Evolutionary conservation across 768 basidiomycete genomes (phyloP).

Genomic region (Tricholoma flavovirens): DNA sequence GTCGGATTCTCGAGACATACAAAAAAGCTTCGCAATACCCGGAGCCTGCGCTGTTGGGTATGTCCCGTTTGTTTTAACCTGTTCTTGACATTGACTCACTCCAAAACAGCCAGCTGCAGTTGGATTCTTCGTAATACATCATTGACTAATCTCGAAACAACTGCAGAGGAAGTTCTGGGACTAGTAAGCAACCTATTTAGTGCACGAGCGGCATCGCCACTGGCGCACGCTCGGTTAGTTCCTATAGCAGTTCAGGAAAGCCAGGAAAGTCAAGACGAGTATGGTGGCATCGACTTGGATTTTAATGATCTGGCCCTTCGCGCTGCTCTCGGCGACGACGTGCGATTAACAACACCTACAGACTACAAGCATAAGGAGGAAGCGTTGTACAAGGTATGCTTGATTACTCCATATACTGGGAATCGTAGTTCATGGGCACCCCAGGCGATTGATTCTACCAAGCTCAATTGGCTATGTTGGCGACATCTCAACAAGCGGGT

Average conservation of each 20-base stretch:
- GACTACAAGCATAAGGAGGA: constrained; percentile 40
- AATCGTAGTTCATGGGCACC: background rate
- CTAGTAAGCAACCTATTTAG: constrained; percentile 60
- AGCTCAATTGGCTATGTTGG: constrained; percentile 29
- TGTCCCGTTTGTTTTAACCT: background rate
- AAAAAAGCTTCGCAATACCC: constrained; percentile 45
- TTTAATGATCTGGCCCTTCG: constrained; percentile 58
- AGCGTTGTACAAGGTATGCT: constrained; percentile 43
- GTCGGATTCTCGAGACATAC: constrained; percentile 41
- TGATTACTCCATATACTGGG: background rate
- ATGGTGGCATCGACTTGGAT: constrained; percentile 41
- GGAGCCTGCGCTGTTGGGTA: constrained; percentile 42
- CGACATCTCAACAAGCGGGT: constrained; percentile 39
- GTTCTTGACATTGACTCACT: background rate
- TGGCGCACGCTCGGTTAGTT: constrained; percentile 25
- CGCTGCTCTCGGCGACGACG: constrained; percentile 44
- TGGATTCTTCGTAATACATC: constrained; percentile 7
- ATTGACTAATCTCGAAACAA: constrained; percentile 32
- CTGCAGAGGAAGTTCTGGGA: constrained; percentile 49
- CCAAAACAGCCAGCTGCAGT: background rate
- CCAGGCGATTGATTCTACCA: constrained; percentile 12
- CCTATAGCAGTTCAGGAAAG: constrained; percentile 29
- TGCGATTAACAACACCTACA: constrained; percentile 14
- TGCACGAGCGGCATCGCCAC: constrained; percentile 47
- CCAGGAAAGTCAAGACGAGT: constrained; percentile 79